Evolutionary conservation across 176 grass and related monocot genomes (phyloP), one percentile per base, ranked within the genome.

Genomic region (Eragrostis nindensis): DNA sequence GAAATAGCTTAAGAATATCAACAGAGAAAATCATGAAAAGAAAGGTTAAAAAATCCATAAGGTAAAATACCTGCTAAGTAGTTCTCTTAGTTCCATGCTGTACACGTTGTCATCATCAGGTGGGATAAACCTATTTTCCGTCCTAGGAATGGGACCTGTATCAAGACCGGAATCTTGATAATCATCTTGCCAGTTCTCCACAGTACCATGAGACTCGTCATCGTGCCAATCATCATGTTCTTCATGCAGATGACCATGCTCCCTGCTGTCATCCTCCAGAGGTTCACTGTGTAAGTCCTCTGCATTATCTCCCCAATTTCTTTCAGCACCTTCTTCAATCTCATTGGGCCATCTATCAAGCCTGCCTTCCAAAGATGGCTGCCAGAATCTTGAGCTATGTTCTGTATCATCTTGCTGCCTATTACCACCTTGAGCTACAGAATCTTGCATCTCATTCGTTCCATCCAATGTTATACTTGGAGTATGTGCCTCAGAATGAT

Each of bases 91-190:
- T 77, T 99, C 96, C 88, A 95, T 93, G 84, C 90, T 99, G 52
- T 99, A 95, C 52, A 99, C 90, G 84, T 91, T 99, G 65, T 95
- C 92, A 85, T 99, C 92, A 74, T 99, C 96, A 57, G 92, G 89
- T 41, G 88, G 88, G 64, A 88, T 90, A 78, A 99, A 95, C 65
- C 91, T 87, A 71, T 93, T 91, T 71, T 86, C 85, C 61, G 68
- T 84, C 86, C 80, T 79, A 78, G 89, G 74, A 74, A 93, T 85
- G 61, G 89, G 55, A 1, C 72, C 88, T 29, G 83, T 52, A 82
- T 89, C 86, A 76, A 90, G 84, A 53, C 83, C 9, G 26, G 88
- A 80, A 84, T 86, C 88, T 72, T 88, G 84, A 66, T 67, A 87
- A 59, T 95, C 96, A 80, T 93, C 92, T 80, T 91, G 81, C 92